A percentile compares a stretch with the other conserved stretches of the same genome.
Conservation (phyloP, 805 yeast genomes). For the Teunomyces stri region DNA sequence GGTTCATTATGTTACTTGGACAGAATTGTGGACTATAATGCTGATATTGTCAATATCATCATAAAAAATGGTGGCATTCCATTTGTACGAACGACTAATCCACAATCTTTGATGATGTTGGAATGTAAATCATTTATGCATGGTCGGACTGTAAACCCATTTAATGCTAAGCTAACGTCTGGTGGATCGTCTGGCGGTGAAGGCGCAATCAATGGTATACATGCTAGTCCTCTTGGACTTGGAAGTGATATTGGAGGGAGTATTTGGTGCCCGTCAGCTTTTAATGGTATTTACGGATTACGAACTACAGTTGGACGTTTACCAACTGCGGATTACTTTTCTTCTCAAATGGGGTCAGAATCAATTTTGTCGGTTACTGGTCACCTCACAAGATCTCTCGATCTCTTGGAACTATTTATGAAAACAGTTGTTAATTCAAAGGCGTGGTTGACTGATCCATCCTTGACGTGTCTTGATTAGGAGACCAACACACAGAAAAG, state of each 20-base stretch:
- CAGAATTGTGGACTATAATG: constrained; percentile 28
- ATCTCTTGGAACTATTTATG: constrained; percentile 38
- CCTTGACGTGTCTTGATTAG: constrained; percentile 53
- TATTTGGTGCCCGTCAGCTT: constrained; percentile 47
- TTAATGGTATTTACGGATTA: constrained; percentile 40
- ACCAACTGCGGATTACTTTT: constrained; percentile 32
- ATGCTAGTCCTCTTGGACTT: constrained; percentile 50
- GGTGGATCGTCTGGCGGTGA: constrained; percentile 60
- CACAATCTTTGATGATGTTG: constrained; percentile 49
- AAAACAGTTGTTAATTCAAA: constrained; percentile 42
- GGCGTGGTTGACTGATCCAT: constrained; percentile 52
- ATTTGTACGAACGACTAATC: constrained; percentile 53
- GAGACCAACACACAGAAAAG: constrained; percentile 29
- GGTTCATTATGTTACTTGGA: constrained; percentile 45
- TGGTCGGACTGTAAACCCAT: constrained; percentile 48
- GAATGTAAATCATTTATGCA: constrained; percentile 45
- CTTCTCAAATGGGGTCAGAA: constrained; percentile 35
- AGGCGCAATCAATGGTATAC: constrained; percentile 44
- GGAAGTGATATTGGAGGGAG: constrained; percentile 58
- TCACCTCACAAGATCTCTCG: constrained; percentile 42
- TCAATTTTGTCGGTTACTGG: constrained; percentile 46
- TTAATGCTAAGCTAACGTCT: constrained; percentile 40
- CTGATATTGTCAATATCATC: constrained; percentile 40
- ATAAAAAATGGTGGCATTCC: constrained; percentile 51
- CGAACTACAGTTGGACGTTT: constrained; percentile 48